Base-by-base conservation (phyloP, 345 rosid genomes). In the Camelina laxa region DNA sequence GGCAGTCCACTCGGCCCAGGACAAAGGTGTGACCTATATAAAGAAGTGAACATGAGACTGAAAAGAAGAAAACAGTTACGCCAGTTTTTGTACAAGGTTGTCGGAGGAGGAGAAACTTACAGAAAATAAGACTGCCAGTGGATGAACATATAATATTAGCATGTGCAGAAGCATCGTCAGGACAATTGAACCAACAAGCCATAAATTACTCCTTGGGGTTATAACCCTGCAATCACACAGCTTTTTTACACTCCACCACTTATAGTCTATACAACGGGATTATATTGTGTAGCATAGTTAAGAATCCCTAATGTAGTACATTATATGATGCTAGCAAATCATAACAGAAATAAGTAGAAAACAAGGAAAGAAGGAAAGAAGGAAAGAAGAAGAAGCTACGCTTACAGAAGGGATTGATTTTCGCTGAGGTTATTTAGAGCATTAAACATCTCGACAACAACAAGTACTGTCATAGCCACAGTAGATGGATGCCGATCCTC, bases 391-490 rank as follows among this genome's bases (percentile, higher is more conserved):
- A 41, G 50, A 73, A 39, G 58, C 35, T 53, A 51, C 42, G 85
- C 99, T 92, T 82, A 95, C 99, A 95, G 72, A 77, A 95, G 88
- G 33, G 98, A 95, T 41, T 95, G 99, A 75, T 92, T 95, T 84
- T 95, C 99, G 59, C 99, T 95, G 76, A 95, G 98, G 85, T 95
- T 95, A 80, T 95, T 95, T 81, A 95, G 81, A 80, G 99, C 97
- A 66, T 95, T 95, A 81, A 95, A 95, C 99, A 95, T 95, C 88
- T 95, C 99, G 72, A 95, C 99, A 33, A 95, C 98, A 78, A 95
- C 98, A 82, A 95, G 99, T 65, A 95, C 99, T 27, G 99, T 95
- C 99, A 95, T 92, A 51, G 99, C 77, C 60, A 95, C 90, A 24
- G 99, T 92, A 39, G 99, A 95, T 71, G 99, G 99, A 87, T 92